Conservation (phyloP, 2,329 filamentous ascomycete species). For the Xylariaceae sp. region DNA sequence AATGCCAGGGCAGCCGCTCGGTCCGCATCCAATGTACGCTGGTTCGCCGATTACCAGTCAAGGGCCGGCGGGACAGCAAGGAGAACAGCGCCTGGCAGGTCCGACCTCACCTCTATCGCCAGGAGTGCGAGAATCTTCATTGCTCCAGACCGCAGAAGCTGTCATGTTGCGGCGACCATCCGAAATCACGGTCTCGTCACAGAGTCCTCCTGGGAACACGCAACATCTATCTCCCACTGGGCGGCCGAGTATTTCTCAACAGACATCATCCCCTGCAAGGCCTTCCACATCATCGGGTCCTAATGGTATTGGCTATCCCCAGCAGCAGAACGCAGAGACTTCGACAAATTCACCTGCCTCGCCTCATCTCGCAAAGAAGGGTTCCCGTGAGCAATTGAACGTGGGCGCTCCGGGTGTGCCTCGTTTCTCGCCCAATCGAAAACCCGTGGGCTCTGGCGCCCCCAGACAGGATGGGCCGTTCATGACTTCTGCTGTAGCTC, state of each 20-base stretch:
- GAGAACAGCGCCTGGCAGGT: no score
- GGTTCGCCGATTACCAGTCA: slow-evolving; percentile 16
- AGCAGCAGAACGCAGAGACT: not conserved
- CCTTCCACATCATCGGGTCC: not conserved
- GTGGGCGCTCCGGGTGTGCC: slow-evolving; percentile 8
- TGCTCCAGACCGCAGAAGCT: slow-evolving; percentile 16
- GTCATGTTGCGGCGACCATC: slow-evolving; percentile 21
- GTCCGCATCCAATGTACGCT: slow-evolving; percentile 22
- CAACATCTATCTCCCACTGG: slow-evolving; percentile 7
- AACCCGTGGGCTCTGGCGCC: slow-evolving; percentile 26
- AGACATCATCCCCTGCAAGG: not conserved
- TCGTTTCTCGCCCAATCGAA: slow-evolving; percentile 22
- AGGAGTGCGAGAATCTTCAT: not conserved
- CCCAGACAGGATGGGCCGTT: slow-evolving; percentile 15
- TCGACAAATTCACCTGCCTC: slow-evolving; percentile 6
- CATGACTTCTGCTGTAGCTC: slow-evolving; percentile 10
- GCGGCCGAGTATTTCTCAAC: slow-evolving; percentile 11
- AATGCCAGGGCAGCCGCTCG: slow-evolving; percentile 17
- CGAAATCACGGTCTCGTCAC: slow-evolving; percentile 22
- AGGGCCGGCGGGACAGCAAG: slow-evolving; percentile 10
- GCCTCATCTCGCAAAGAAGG: slow-evolving; percentile 12
- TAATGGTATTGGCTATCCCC: not conserved
- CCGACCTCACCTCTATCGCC: not conserved
- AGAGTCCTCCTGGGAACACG: slow-evolving; percentile 2
- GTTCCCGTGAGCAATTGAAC: slow-evolving; percentile 16